phyloP scores from a whole-genome alignment of 208 protist species.

The Trichomonas vaginalis region DNA sequence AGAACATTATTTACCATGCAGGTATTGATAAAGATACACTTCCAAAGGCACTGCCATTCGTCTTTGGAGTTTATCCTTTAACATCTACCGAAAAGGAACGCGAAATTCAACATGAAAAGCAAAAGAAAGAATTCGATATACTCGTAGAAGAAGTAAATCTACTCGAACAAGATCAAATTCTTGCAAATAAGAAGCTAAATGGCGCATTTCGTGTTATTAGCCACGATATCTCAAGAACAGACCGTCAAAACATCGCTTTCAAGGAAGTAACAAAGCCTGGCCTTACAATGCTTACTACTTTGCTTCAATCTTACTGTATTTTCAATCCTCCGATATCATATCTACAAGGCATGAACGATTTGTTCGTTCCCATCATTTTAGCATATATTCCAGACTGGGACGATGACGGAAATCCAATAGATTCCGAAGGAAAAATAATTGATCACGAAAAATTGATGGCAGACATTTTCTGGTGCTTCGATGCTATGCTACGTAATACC shows the following conservation, averaged over 20 bases:
- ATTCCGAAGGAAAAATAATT: background rate
- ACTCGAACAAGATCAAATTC: background rate
- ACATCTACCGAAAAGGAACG: background rate
- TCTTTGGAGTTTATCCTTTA: background rate
- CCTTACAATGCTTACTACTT: background rate
- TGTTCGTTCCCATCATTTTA: background rate
- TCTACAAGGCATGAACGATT: slow-evolving; percentile 12
- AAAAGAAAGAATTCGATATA: background rate
- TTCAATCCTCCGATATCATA: background rate
- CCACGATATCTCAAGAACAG: background rate
- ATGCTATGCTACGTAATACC: background rate
- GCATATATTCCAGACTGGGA: background rate
- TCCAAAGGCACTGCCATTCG: background rate
- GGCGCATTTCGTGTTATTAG: background rate
- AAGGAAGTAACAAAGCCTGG: background rate
- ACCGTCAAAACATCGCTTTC: background rate
- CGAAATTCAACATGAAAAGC: background rate
- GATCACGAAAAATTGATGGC: background rate
- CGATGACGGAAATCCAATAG: background rate
- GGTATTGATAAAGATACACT: background rate
- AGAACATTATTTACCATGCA: background rate
- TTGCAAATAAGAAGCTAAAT: background rate
- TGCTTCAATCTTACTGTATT: background rate
- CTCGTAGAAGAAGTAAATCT: background rate
- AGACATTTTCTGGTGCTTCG: background rate